Conservation (phyloP, 1,284 basidiomycete genomes). For the Boletus smithii region DNA sequence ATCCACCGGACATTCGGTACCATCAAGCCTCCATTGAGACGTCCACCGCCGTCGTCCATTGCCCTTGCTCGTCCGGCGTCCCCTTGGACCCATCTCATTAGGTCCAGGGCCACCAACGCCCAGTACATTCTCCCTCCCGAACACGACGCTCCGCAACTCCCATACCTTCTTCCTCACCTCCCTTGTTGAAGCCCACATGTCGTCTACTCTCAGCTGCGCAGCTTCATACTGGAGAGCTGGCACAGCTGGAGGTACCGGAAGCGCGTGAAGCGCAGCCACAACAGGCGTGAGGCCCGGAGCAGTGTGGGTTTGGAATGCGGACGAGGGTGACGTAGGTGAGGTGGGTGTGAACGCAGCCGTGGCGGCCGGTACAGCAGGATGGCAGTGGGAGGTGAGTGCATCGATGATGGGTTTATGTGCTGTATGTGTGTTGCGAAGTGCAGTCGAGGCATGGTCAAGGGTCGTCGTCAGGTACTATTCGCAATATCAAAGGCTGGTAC, state of each 20-base stretch:
- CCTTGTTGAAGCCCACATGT: slow-evolving; percentile 63
- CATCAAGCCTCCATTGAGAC: slow-evolving; percentile 67
- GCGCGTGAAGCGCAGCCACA: slow-evolving; percentile 22
- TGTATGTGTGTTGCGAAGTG: slow-evolving; percentile 55
- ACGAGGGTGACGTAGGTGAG: slow-evolving; percentile 2
- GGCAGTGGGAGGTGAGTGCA: slow-evolving; percentile 43
- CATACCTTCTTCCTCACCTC: slow-evolving; percentile 62
- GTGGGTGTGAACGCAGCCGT: not conserved
- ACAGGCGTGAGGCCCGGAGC: slow-evolving; percentile 18
- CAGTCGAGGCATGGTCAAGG: slow-evolving; percentile 51
- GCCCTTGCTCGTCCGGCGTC: slow-evolving; percentile 13
- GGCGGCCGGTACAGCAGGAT: not conserved
- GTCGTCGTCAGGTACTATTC: slow-evolving; percentile 48
- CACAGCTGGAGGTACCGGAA: slow-evolving; percentile 42
- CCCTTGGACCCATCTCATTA: slow-evolving; percentile 20
- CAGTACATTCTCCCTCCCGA: slow-evolving; percentile 29
- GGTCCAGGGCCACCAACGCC: slow-evolving; percentile 14
- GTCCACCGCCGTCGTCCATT: slow-evolving; percentile 29
- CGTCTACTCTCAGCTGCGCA: slow-evolving; percentile 59
- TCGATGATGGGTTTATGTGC: slow-evolving; percentile 45
- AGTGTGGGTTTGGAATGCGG: slow-evolving; percentile 3
- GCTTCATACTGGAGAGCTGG: slow-evolving; percentile 69
- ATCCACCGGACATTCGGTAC: slow-evolving; percentile 59
- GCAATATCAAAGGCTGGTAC: slow-evolving; percentile 1
- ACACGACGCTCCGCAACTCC: slow-evolving; percentile 48